Evolutionary conservation across 2,329 filamentous ascomycete genomes (phyloP).

Genomic region (Penicillium decumbens): DNA sequence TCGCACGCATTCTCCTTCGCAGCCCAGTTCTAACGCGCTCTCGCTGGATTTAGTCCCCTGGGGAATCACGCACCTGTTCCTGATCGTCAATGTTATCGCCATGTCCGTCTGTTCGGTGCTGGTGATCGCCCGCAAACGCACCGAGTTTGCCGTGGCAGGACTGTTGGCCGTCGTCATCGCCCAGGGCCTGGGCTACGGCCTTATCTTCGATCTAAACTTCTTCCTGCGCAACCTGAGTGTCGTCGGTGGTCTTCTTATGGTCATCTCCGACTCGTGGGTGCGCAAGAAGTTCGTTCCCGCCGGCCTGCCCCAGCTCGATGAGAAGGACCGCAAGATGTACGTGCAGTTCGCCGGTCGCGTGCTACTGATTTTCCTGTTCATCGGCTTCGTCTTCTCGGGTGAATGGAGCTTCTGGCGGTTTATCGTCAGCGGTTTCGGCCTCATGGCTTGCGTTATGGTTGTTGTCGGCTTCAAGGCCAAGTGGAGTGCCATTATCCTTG

Average conservation of each 20-base stretch:
- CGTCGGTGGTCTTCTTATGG: constrained; percentile 95
- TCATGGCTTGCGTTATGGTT: constrained; percentile 95
- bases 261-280: constrained; percentile 95
- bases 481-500: constrained; percentile 92
- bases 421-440: constrained; percentile 74
- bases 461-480: constrained; percentile 99
- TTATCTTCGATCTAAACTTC: constrained; percentile 99
- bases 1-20: background rate
- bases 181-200: constrained; percentile 91
- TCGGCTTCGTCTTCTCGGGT: constrained; percentile 94
- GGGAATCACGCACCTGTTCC: constrained; percentile 87
- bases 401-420: constrained; percentile 88
- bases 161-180: constrained; percentile 87
- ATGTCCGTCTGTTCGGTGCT: constrained; percentile 79
- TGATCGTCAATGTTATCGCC: constrained; percentile 80
- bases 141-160: constrained; percentile 85
- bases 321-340: constrained; percentile 99
- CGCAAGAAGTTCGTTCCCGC: constrained; percentile 96
- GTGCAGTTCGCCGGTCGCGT: constrained; percentile 96
- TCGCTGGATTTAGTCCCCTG: constrained; percentile 62
- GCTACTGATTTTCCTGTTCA: constrained; percentile 92
- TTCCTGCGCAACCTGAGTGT: constrained; percentile 98
- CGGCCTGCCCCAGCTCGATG: constrained; percentile 85
- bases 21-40: constrained; percentile 15
- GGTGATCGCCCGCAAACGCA: constrained; percentile 88